These are phyloP conservation scores for Yamadazyma spencermartinsiae DNA, from an alignment of 1,139 yeast genomes.

Conservation along the genomic window DNA sequence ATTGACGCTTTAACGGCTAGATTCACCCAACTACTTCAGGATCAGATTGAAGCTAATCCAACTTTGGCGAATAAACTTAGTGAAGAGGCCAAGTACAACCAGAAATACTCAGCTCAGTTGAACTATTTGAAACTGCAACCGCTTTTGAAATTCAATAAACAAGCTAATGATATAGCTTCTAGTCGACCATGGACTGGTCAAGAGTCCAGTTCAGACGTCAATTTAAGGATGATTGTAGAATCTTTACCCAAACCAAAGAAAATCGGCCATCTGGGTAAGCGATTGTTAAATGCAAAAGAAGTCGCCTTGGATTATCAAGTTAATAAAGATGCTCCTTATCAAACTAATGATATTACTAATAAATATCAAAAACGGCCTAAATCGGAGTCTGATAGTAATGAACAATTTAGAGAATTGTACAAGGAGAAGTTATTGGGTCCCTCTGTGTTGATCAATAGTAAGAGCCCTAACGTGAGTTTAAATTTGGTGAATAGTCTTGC, in stretches of 20 bases:
- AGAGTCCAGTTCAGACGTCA: conserved; percentile 53
- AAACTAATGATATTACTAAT: conserved; percentile 32
- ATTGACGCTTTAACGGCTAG: conserved; percentile 7
- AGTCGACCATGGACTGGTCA: conserved; percentile 69
- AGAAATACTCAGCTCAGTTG: conserved; percentile 21
- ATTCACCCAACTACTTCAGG: conserved; percentile 24
- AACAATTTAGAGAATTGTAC: conserved; percentile 55
- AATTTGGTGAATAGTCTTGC: conserved; percentile 64
- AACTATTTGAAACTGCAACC: conserved; percentile 31
- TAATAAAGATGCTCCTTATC: conserved; percentile 18
- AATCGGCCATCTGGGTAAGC: conserved; percentile 13
- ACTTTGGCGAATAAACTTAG: conserved; percentile 14
- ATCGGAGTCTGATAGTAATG: not conserved
- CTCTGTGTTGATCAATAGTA: conserved; percentile 41
- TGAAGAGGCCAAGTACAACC: conserved; percentile 17
- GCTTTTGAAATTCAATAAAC: conserved; percentile 36
- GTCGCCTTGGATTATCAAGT: conserved; percentile 60
- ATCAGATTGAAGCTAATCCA: conserved; percentile 25
- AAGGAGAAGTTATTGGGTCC: conserved; percentile 66
- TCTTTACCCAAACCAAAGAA: conserved; percentile 49
- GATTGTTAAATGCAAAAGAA: conserved; percentile 56
- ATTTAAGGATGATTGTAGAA: conserved; percentile 65
- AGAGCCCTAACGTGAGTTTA: conserved; percentile 39
- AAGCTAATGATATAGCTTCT: conserved; percentile 46
- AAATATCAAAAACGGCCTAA: not conserved